Conservation (phyloP, 257 asterid genomes). For the Scutellaria minor region DNA sequence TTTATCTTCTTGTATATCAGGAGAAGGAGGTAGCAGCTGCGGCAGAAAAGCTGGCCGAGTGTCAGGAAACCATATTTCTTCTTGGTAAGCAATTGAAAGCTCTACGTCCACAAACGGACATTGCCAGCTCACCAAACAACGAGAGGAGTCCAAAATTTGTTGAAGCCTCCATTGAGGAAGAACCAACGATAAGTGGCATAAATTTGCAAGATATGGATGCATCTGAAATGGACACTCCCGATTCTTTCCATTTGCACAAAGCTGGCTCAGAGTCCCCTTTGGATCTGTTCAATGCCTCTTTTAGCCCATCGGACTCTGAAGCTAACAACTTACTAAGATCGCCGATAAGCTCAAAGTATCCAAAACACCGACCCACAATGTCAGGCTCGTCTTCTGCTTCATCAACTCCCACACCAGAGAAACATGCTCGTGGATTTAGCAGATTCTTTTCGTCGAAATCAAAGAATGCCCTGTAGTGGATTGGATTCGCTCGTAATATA, state of each 20-base stretch:
- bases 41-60: slow-evolving; percentile 87
- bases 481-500: slow-evolving; percentile 17
- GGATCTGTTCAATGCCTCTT: slow-evolving; percentile 44
- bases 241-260: slow-evolving; percentile 45
- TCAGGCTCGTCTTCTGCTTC: slow-evolving; percentile 70
- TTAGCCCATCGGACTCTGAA: slow-evolving; percentile 64
- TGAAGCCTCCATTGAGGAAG: slow-evolving; percentile 54
- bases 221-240: slow-evolving; percentile 51
- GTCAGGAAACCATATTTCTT: slow-evolving; percentile 90
- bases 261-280: slow-evolving; percentile 66
- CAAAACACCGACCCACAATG: slow-evolving; percentile 63
- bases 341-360: slow-evolving; percentile 53
- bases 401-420: slow-evolving; percentile 74
- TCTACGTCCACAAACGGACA: slow-evolving; percentile 74
- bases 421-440: slow-evolving; percentile 75
- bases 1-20: slow-evolving; percentile 45
- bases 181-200: slow-evolving; percentile 59
- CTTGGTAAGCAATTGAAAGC: slow-evolving; percentile 85
- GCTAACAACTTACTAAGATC: slow-evolving; percentile 58
- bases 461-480: slow-evolving; percentile 49
- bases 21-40: slow-evolving; percentile 88
- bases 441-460: slow-evolving; percentile 82
- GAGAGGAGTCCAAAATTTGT: slow-evolving; percentile 45
- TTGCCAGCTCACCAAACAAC: slow-evolving; percentile 39
- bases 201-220: slow-evolving; percentile 55